These are phyloP conservation scores for Platanthera zijinensis DNA, from an alignment of 106 monocot species.

Conservation along the genomic window DNA sequence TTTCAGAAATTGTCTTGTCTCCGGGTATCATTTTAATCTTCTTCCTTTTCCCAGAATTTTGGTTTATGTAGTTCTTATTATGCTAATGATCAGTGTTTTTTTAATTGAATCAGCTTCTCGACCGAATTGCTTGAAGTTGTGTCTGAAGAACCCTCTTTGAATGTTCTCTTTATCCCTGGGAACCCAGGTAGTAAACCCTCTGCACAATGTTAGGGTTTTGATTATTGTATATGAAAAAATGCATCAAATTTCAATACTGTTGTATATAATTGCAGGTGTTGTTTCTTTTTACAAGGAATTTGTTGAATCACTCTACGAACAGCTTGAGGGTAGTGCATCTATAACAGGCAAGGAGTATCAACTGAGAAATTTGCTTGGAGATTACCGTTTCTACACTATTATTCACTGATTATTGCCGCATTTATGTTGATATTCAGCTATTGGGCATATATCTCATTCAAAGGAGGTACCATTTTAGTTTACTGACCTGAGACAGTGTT, in stretches of 20 bases:
- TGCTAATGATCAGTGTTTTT: not conserved
- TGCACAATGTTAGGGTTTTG: not conserved
- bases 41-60: not conserved
- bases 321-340: slow-evolving; percentile 60
- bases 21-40: slow-evolving; percentile 11
- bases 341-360: slow-evolving; percentile 55
- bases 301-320: slow-evolving; percentile 56
- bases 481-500: not conserved
- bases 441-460: slow-evolving; percentile 69
- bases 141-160: slow-evolving; percentile 36
- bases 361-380: not conserved
- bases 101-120: slow-evolving; percentile 27
- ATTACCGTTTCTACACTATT: not conserved
- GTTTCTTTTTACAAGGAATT: slow-evolving; percentile 70
- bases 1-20: slow-evolving; percentile 20
- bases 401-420: slow-evolving; percentile 15
- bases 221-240: no score
- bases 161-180: slow-evolving; percentile 66
- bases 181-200: slow-evolving; percentile 60
- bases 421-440: slow-evolving; percentile 40
- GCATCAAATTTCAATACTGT: not conserved
- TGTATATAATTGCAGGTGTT: slow-evolving; percentile 40
- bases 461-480: slow-evolving; percentile 31
- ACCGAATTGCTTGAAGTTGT: slow-evolving; percentile 50
- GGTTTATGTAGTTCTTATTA: not conserved